A percentile compares a stretch with the other conserved stretches of the same genome.
These are phyloP conservation scores for Sindora glabra DNA, from an alignment of 306 rosid species.

Conservation along the genomic window DNA sequence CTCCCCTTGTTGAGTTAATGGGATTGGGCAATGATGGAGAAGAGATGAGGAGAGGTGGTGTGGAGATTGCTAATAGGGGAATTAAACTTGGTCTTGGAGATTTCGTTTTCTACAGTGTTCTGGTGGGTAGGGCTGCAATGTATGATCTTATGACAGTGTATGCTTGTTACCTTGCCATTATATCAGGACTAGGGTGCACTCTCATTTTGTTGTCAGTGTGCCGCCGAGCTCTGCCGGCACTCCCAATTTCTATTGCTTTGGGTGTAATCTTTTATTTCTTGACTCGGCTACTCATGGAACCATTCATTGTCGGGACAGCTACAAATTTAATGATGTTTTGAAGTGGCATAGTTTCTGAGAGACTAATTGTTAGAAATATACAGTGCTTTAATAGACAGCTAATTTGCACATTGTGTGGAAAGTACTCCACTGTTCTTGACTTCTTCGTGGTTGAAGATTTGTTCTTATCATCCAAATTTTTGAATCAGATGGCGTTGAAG, in stretches of 20 bases:
- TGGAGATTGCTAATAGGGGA: conserved; percentile 48
- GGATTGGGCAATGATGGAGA: conserved; percentile 29
- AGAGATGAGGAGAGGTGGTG: conserved; percentile 17
- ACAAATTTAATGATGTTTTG: conserved; percentile 85
- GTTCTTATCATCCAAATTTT: not conserved
- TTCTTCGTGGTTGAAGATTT: conserved; percentile 15
- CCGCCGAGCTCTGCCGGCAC: conserved; percentile 78
- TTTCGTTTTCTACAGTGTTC: conserved; percentile 91
- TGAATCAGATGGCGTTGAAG: conserved; percentile 18
- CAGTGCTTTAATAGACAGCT: conserved; percentile 17
- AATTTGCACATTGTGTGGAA: conserved; percentile 17
- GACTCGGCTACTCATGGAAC: conserved; percentile 86
- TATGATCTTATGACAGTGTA: conserved; percentile 95
- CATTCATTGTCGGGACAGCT: conserved; percentile 85
- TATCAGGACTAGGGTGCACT: conserved; percentile 86
- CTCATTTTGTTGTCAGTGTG: conserved; percentile 76
- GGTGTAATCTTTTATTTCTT: conserved; percentile 83
- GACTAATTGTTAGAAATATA: conserved; percentile 17
- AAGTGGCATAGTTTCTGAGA: conserved; percentile 5
- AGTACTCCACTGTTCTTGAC: not conserved
- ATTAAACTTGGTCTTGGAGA: conserved; percentile 94
- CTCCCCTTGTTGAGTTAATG: conserved; percentile 60
- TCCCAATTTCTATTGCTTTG: conserved; percentile 75
- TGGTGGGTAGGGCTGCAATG: conserved; percentile 96
- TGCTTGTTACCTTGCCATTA: conserved; percentile 94